Evolutionary conservation across 768 basidiomycete genomes (phyloP).

Genomic region (Strobilomyces dryophilus): DNA sequence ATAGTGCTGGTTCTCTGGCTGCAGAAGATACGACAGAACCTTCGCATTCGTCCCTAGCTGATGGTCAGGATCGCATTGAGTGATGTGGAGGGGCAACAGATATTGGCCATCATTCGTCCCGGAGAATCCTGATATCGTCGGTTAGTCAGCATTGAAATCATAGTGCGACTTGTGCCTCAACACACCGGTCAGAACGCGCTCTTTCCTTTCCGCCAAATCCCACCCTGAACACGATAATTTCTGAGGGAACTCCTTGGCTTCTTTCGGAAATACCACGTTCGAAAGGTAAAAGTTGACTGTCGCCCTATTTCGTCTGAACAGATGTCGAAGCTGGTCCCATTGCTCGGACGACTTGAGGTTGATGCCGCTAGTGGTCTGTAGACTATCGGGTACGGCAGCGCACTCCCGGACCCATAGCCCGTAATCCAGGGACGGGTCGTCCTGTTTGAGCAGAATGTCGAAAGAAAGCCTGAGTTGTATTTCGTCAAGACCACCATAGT

Average conservation of each 20-base stretch:
- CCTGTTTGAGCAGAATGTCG: conserved; percentile 1
- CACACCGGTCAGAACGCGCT: conserved; percentile 15
- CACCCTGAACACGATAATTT: conserved; percentile 34
- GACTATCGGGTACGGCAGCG: background rate
- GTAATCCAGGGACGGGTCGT: background rate
- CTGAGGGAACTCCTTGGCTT: conserved; percentile 32
- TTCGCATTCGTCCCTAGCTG: no score
- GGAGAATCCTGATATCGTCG: conserved; percentile 29
- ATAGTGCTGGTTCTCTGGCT: conserved; percentile 17
- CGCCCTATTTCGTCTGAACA: conserved; percentile 24
- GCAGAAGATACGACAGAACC: no score
- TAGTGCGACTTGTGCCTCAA: background rate
- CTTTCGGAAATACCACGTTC: no score
- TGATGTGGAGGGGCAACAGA: conserved; percentile 33
- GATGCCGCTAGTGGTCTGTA: background rate
- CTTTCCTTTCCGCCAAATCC: conserved; percentile 32
- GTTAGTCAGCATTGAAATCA: background rate
- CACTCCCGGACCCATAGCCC: conserved; percentile 10
- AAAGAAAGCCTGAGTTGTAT: background rate
- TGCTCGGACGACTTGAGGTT: conserved; percentile 25
- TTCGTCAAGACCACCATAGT: conserved; percentile 31
- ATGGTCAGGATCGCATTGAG: no score
- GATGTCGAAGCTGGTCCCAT: conserved; percentile 12
- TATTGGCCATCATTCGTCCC: conserved; percentile 40
- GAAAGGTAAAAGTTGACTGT: conserved; percentile 15